These are phyloP conservation scores for Aurinia saxatilis DNA, from an alignment of 345 rosid genomes.

Conservation along the genomic window DNA sequence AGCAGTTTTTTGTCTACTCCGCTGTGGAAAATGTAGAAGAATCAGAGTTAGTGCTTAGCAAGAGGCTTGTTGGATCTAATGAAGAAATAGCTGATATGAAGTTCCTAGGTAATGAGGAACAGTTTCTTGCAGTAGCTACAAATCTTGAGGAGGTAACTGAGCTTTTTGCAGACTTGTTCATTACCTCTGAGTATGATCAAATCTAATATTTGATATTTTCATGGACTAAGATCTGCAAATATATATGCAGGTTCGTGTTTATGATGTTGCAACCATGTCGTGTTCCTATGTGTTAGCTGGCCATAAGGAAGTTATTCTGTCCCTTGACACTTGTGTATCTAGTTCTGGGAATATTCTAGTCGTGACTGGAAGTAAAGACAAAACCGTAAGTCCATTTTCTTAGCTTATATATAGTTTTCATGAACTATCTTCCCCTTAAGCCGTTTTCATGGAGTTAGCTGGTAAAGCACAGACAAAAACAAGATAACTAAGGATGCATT, in stretches of 20 bases:
- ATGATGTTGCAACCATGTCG: conserved; percentile 81
- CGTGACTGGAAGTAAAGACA: conserved; percentile 90
- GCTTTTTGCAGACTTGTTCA: conserved; percentile 6
- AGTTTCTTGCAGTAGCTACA: conserved; percentile 86
- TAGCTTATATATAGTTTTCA: conserved; percentile 5
- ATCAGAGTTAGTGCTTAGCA: conserved; percentile 37
- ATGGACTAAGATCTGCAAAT: conserved; percentile 11
- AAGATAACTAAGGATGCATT: background rate
- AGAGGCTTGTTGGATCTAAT: conserved; percentile 88
- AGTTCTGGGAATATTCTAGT: conserved; percentile 53
- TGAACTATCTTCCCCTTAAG: background rate
- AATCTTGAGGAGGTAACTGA: conserved; percentile 77
- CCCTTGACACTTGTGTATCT: conserved; percentile 74
- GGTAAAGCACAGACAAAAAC: background rate
- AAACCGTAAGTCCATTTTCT: conserved; percentile 49
- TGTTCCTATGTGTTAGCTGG: conserved; percentile 88
- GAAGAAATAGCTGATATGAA: conserved; percentile 92
- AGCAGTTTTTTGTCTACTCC: conserved; percentile 68
- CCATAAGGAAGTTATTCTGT: conserved; percentile 69
- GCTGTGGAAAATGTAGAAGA: conserved; percentile 39
- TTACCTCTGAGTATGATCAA: conserved; percentile 1
- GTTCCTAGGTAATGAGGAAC: conserved; percentile 83
- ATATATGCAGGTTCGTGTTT: conserved; percentile 73
- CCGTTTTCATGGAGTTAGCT: conserved; percentile 3
- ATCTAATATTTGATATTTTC: background rate